phyloP scores from a whole-genome alignment of 2,329 filamentous ascomycete genomes.

The Metarhizium anisopliae region DNA sequence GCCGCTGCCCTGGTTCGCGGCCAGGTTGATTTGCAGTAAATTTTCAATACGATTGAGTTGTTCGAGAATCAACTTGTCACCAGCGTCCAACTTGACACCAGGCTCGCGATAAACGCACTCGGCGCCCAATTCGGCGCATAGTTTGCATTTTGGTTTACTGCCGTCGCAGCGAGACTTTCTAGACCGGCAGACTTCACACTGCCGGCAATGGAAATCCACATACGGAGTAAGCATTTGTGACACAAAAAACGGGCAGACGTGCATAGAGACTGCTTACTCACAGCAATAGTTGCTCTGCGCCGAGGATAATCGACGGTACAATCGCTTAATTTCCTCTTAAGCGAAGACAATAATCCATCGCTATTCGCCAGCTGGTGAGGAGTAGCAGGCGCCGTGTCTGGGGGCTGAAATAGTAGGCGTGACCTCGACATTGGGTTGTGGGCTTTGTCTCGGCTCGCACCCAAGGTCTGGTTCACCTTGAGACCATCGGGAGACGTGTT shows the following conservation, averaged over 20 bases:
- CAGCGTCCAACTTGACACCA: slow-evolving; percentile 78
- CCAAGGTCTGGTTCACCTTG: slow-evolving; percentile 36
- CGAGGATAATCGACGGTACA: no score
- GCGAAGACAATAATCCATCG: no score
- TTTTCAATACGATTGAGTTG: slow-evolving; percentile 69
- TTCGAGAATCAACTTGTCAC: slow-evolving; percentile 78
- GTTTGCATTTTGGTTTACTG: slow-evolving; percentile 72
- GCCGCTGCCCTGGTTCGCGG: no score
- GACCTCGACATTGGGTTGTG: slow-evolving; percentile 41
- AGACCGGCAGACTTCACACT: not conserved
- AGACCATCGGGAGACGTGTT: slow-evolving; percentile 36
- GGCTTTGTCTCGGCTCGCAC: slow-evolving; percentile 44
- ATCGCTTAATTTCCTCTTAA: no score
- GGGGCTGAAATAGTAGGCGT: slow-evolving; percentile 40
- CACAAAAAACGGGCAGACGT: no score
- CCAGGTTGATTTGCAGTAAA: slow-evolving; percentile 64
- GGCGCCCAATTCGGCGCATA: slow-evolving; percentile 72
- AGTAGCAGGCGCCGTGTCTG: no score
- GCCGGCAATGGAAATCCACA: no score
- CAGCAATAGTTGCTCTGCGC: no score
- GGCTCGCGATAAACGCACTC: slow-evolving; percentile 81
- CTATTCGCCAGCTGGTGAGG: no score
- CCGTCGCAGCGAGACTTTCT: slow-evolving; percentile 74
- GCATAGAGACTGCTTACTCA: no score
- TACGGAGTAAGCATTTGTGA: no score